Evolutionary conservation across 2,329 filamentous ascomycete genomes (phyloP).

Genomic region (Chaetomiaceae sp.): DNA sequence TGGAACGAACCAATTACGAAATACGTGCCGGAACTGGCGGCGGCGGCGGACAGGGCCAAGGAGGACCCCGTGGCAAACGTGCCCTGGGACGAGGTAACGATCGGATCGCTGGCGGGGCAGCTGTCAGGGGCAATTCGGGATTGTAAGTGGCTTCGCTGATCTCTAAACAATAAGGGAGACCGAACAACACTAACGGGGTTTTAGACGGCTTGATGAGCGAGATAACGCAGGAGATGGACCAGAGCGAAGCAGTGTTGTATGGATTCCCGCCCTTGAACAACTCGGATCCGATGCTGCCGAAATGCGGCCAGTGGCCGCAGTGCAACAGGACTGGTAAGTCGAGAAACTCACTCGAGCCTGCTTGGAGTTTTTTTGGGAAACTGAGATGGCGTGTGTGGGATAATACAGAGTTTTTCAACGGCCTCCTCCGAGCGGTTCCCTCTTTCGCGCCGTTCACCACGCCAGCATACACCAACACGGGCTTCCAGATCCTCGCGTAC

Average conservation of each 20-base stretch:
- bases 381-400: no score
- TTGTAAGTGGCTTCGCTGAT: slow-evolving; percentile 15
- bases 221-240: slow-evolving; percentile 21
- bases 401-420: slow-evolving; percentile 27
- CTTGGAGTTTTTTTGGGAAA: no score
- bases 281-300: slow-evolving; percentile 21
- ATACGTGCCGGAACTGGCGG: slow-evolving; percentile 39
- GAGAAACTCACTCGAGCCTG: background rate
- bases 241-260: slow-evolving; percentile 13
- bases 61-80: slow-evolving; percentile 21
- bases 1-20: slow-evolving; percentile 40
- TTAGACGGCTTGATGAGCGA: slow-evolving; percentile 24
- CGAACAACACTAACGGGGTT: background rate
- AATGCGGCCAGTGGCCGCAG: slow-evolving; percentile 21
- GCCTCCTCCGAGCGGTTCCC: slow-evolving; percentile 31
- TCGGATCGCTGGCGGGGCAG: slow-evolving; percentile 27
- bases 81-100: slow-evolving; percentile 27
- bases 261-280: slow-evolving; percentile 25
- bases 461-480: slow-evolving; percentile 35
- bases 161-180: background rate
- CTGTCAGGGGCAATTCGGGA: slow-evolving; percentile 26
- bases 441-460: slow-evolving; percentile 32
- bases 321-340: slow-evolving; percentile 24
- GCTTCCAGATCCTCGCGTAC: slow-evolving; percentile 36
- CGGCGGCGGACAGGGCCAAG: slow-evolving; percentile 30